phyloP scores from a whole-genome alignment of 768 basidiomycete species.

The Lactarius tabidus region DNA sequence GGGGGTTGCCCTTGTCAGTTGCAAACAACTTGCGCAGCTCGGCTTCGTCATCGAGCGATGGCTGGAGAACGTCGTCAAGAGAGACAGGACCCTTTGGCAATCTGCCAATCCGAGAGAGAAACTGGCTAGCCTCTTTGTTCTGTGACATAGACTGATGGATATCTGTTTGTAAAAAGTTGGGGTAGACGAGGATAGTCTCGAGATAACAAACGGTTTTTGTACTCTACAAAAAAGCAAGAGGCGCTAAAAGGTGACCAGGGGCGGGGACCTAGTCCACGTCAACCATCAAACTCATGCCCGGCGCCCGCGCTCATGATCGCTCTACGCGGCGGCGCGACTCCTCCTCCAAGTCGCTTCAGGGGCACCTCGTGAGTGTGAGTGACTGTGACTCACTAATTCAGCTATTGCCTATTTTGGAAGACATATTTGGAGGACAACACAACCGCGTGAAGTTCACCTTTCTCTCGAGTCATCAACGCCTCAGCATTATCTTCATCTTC shows the following conservation, averaged over 20 bases:
- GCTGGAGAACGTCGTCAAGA: constrained; percentile 45
- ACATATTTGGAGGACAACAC: neutral
- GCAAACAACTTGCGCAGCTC: constrained; percentile 54
- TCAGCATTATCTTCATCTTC: neutral
- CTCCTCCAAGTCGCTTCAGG: neutral
- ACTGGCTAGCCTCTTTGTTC: constrained; percentile 31
- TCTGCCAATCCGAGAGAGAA: constrained; percentile 28
- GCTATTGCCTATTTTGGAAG: neutral
- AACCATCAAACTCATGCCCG: neutral
- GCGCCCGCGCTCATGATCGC: neutral
- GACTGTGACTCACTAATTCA: neutral
- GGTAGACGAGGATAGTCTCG: neutral
- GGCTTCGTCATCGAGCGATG: constrained; percentile 54
- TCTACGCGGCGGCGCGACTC: neutral
- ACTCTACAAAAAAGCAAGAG: neutral
- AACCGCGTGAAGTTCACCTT: neutral
- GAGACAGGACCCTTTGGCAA: constrained; percentile 33
- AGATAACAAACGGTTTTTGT: neutral
- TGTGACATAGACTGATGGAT: constrained; percentile 27
- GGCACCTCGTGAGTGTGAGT: neutral
- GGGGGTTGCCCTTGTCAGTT: constrained; percentile 43
- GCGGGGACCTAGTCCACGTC: neutral
- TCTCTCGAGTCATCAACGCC: neutral
- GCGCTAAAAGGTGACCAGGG: neutral
- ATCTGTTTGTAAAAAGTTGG: neutral